Percentiles rank a stretch among this genome's conserved stretches.
phyloP scores from a whole-genome alignment of 306 rosid genomes.

The Acacia melanoxylon region DNA sequence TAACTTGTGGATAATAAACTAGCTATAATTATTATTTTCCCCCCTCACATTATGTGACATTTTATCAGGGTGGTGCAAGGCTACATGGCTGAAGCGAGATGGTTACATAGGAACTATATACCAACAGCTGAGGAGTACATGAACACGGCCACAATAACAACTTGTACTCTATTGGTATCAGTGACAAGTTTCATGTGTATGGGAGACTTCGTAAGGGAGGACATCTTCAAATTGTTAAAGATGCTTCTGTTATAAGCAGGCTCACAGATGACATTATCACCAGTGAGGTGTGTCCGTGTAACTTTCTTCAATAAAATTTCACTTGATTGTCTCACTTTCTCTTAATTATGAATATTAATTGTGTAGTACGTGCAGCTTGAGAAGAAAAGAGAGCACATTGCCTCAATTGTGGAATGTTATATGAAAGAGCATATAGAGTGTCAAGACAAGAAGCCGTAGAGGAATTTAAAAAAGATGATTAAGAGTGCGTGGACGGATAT shows the following conservation, averaged over 20 bases:
- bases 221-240: constrained; percentile 29
- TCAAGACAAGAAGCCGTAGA: constrained; percentile 17
- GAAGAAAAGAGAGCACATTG: constrained; percentile 3
- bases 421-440: constrained; percentile 10
- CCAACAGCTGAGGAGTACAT: background rate
- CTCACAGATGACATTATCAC: constrained; percentile 37
- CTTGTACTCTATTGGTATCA: background rate
- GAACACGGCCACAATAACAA: background rate
- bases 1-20: no score
- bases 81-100: background rate
- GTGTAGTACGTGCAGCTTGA: background rate
- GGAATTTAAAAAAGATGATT: background rate
- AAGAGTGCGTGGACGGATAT: background rate
- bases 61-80: background rate
- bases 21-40: background rate
- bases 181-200: background rate
- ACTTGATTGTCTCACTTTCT: background rate
- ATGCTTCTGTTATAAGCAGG: constrained; percentile 22
- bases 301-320: no score
- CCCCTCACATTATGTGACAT: background rate
- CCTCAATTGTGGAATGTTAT: constrained; percentile 15
- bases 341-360: background rate
- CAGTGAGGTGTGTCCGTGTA: background rate
- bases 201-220: constrained; percentile 11
- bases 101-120: no score